Evolutionary conservation across 768 basidiomycete species (phyloP), one percentile per base, ranked within the genome.

Genomic region (Termitomyces sp.): DNA sequence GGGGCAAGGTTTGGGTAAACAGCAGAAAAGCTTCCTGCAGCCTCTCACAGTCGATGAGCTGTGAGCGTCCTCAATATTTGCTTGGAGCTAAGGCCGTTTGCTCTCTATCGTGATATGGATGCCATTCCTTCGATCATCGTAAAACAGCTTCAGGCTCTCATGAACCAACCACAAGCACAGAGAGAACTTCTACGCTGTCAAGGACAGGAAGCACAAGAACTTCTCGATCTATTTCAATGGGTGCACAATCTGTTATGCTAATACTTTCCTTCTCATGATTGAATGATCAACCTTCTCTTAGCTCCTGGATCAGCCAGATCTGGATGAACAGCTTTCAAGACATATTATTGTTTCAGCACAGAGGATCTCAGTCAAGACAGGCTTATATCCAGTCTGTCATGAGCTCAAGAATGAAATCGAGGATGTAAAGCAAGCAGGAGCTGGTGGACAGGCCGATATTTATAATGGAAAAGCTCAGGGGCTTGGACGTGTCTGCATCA

Each of bases 401-500:
- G 55, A 56, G 11, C 37, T 61, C 2, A 48, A 43, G n/a, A n/a
- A 57, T 29, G 38, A 29, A 4, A 46, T 29, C 11, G 20, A 48
- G 34, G 15, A 31, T 10, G 48, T 15, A 4, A 34, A 1, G 5
- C 34, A 51, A 42, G 42, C 56, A 12, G 55, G 32, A 37, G 48
- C 46, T 36, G 60, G 60, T 14, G 56, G 55, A 14, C 56, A 56
- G 11, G 47, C 53, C 14, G 55, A 57, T 42, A 61, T 61, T 9
- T 49, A 49, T 31, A 61, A 61, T 5, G 60, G 60, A 29, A 34
- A 34, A 2, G 43, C 43, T 29, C 20, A 48, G 10, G 55, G 40
- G 0, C 48, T 25, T 25, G 25, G 47, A 45, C 11, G 11, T 34
- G 60, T 61, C 34, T 61, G 60, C 20, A 17, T 61, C 29, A 61